phyloP scores from a whole-genome alignment of 768 basidiomycete genomes.

The Pleurotus tuber-regium region DNA sequence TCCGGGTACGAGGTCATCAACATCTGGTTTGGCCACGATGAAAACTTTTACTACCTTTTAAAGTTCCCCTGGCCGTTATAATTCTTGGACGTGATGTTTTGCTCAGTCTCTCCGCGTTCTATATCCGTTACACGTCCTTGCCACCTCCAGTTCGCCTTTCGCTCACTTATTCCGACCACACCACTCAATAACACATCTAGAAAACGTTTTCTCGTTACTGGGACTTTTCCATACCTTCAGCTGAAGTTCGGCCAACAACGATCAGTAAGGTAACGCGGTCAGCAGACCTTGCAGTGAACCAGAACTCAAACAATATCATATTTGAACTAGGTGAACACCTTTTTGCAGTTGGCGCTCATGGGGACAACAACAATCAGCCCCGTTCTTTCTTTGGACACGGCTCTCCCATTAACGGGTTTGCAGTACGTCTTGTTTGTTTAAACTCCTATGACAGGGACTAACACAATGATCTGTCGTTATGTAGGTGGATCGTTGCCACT shows the following conservation, averaged over 20 bases:
- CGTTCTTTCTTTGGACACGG: constrained; percentile 61
- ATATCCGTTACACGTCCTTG: constrained; percentile 87
- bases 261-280: constrained; percentile 86
- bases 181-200: constrained; percentile 33
- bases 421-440: constrained; percentile 65
- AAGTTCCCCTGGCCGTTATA: constrained; percentile 82
- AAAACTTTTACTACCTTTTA: neutral
- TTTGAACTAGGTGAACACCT: constrained; percentile 75
- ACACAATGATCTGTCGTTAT: neutral
- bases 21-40: neutral
- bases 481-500: constrained; percentile 80
- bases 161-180: constrained; percentile 2
- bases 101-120: constrained; percentile 86
- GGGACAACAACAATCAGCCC: constrained; percentile 85
- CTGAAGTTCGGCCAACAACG: constrained; percentile 88
- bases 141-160: constrained; percentile 71
- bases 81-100: constrained; percentile 89
- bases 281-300: too few species aligned
- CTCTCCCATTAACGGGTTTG: constrained; percentile 54
- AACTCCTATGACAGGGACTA: neutral
- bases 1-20: constrained; percentile 59
- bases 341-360: constrained; percentile 89
- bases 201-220: constrained; percentile 94
- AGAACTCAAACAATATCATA: too few species aligned
- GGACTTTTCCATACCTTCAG: constrained; percentile 94